These are phyloP conservation scores for Raffaelea deltoideospora DNA, from an alignment of 2,329 filamentous ascomycete species.

Conservation along the genomic window DNA sequence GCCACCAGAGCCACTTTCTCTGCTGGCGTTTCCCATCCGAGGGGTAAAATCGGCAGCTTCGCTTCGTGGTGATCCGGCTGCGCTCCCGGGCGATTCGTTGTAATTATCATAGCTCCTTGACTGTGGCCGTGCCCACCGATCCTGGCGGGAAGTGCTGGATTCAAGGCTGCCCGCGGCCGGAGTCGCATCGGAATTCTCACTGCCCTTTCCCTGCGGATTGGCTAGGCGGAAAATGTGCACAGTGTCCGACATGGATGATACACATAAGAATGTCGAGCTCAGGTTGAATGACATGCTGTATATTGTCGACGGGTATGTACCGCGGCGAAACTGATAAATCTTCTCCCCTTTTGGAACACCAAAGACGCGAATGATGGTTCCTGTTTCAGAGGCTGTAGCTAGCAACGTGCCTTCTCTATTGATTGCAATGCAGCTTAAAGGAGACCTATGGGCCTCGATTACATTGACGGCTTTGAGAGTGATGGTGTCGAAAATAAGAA, in stretches of 20 bases:
- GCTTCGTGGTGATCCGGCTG: conserved; percentile 28
- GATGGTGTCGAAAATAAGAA: conserved; percentile 81
- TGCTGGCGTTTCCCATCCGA: conserved; percentile 7
- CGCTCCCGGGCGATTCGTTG: conserved; percentile 33
- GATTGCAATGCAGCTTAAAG: conserved; percentile 76
- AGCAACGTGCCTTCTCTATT: conserved; percentile 86
- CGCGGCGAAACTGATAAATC: conserved; percentile 87
- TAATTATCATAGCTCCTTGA: conserved; percentile 39
- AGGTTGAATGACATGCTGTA: conserved; percentile 99
- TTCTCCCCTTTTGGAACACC: conserved; percentile 83
- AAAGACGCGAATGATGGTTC: conserved; percentile 94
- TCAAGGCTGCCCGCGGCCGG: not conserved
- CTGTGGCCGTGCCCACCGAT: conserved; percentile 38
- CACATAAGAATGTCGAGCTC: conserved; percentile 80
- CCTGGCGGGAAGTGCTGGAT: conserved; percentile 13
- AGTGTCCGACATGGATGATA: conserved; percentile 91
- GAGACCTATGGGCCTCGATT: conserved; percentile 85
- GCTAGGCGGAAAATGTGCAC: conserved; percentile 86
- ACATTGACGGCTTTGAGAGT: conserved; percentile 89
- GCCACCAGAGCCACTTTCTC: conserved; percentile 12
- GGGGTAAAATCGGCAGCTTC: conserved; percentile 26
- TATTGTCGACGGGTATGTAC: conserved; percentile 89
- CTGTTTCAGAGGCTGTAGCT: conserved; percentile 91
- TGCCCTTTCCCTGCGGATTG: conserved; percentile 22
- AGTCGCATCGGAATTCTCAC: conserved; percentile 3